Conservation (phyloP, 768 basidiomycete species). For the Bullera alba region DNA sequence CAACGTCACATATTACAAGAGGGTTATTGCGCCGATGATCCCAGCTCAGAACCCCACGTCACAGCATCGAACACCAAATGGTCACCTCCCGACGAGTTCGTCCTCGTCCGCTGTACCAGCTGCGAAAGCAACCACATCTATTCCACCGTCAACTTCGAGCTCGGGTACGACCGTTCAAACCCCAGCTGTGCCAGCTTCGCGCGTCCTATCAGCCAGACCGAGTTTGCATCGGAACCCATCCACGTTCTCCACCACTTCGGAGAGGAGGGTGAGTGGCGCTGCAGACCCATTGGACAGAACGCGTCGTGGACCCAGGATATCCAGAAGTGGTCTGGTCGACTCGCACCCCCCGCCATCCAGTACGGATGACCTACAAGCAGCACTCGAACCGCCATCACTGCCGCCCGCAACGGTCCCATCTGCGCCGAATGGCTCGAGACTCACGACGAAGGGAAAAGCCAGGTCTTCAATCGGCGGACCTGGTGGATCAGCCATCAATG, state of each 20-base stretch:
- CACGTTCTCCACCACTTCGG: conserved; percentile 11
- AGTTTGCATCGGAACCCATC: conserved; percentile 26
- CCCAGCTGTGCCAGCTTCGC: conserved; percentile 1
- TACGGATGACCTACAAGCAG: conserved; percentile 29
- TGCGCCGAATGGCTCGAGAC: conserved; percentile 6
- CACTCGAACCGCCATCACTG: conserved; percentile 17
- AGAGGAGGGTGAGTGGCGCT: conserved; percentile 8
- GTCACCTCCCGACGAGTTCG: conserved; percentile 20
- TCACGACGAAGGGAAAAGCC: not conserved
- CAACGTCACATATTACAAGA: too few relatives aligned
- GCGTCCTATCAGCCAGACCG: conserved; percentile 3
- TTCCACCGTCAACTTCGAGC: not conserved
- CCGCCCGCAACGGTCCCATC: not conserved
- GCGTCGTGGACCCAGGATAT: conserved; percentile 24
- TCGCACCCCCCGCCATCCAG: not conserved
- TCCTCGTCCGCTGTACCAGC: conserved; percentile 18
- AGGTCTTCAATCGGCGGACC: not conserved
- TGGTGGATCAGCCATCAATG: not conserved
- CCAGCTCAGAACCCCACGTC: too few relatives aligned
- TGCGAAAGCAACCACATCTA: conserved; percentile 2
- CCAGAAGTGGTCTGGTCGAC: conserved; percentile 10
- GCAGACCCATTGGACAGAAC: conserved; percentile 31
- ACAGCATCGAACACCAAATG: too few relatives aligned
- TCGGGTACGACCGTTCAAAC: conserved; percentile 1
- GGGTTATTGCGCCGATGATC: too few relatives aligned